Percentiles rank a stretch among this genome's conserved stretches.
These are phyloP conservation scores for Meira miltonrushii DNA, from an alignment of 1,284 basidiomycete species.

Conservation along the genomic window DNA sequence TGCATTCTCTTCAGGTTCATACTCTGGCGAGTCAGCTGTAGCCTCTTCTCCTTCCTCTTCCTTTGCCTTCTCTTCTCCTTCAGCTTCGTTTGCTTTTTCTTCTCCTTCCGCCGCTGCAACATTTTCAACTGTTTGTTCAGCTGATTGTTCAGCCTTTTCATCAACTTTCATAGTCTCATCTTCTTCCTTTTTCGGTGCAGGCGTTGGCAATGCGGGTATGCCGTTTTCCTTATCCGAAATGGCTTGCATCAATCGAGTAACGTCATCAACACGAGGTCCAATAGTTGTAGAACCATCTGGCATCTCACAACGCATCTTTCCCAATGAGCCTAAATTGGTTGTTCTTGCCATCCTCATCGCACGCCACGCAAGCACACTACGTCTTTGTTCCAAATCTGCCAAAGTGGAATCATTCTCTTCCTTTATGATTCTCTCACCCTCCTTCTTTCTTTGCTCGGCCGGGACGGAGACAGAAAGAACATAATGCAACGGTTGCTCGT, in stretches of 20 bases:
- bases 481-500: neutral
- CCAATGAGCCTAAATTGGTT: neutral
- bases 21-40: neutral
- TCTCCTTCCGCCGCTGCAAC: neutral
- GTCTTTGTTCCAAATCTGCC: neutral
- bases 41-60: neutral
- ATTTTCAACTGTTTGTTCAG: neutral
- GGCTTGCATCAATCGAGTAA: slow-evolving; percentile 4
- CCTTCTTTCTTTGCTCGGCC: neutral
- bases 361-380: slow-evolving; percentile 8
- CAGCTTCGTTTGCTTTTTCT: too few relatives aligned
- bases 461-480: neutral
- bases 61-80: neutral
- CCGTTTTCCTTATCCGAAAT: slow-evolving; percentile 5
- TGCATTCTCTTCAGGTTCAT: too few relatives aligned
- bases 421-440: neutral
- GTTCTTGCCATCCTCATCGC: slow-evolving; percentile 10
- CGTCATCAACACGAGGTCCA: slow-evolving; percentile 1
- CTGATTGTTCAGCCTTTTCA: neutral
- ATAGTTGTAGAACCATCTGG: neutral
- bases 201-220: neutral
- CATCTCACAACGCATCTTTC: neutral
- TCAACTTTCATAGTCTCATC: slow-evolving; percentile 2
- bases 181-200: slow-evolving; percentile 5
- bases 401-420: neutral